A percentile compares a stretch with the other conserved stretches of the same genome.
Evolutionary conservation across 2,329 filamentous ascomycete species (phyloP).

Genomic region (Beauveria brongniartii): DNA sequence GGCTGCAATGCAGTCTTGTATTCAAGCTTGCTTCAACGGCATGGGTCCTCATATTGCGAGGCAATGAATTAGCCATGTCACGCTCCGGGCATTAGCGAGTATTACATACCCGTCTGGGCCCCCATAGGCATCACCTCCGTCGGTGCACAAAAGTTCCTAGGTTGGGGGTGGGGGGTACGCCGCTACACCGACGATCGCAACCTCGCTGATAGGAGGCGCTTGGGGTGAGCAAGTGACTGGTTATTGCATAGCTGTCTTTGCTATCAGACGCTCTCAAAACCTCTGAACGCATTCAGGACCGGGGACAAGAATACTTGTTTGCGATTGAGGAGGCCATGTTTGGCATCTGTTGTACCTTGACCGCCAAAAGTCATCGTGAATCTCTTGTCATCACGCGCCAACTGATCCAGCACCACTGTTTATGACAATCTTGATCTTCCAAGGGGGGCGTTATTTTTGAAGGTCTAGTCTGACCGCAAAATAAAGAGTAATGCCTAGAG

Average conservation of each 20-base stretch:
- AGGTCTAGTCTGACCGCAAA: background rate
- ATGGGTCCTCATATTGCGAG: background rate
- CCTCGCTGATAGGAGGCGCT: background rate
- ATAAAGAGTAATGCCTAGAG: background rate
- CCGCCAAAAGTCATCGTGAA: background rate
- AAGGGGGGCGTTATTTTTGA: background rate
- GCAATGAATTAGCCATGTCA: background rate
- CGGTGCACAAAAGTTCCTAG: constrained; percentile 8
- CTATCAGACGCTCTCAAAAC: background rate
- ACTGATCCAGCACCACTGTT: background rate
- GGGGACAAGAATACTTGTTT: background rate
- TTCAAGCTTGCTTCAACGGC: background rate
- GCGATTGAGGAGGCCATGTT: background rate
- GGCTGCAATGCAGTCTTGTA: constrained; percentile 9
- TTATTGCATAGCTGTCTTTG: background rate
- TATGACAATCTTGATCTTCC: constrained; percentile 1
- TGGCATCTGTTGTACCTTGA: background rate
- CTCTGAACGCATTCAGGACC: background rate
- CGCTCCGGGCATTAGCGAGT: background rate
- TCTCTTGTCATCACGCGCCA: background rate
- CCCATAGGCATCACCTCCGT: background rate
- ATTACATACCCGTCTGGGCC: background rate
- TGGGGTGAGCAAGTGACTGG: background rate
- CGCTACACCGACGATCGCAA: background rate
- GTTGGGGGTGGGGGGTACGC: background rate